phyloP scores from a whole-genome alignment of 129 eudicot genomes.

The Escallonia herrerae region DNA sequence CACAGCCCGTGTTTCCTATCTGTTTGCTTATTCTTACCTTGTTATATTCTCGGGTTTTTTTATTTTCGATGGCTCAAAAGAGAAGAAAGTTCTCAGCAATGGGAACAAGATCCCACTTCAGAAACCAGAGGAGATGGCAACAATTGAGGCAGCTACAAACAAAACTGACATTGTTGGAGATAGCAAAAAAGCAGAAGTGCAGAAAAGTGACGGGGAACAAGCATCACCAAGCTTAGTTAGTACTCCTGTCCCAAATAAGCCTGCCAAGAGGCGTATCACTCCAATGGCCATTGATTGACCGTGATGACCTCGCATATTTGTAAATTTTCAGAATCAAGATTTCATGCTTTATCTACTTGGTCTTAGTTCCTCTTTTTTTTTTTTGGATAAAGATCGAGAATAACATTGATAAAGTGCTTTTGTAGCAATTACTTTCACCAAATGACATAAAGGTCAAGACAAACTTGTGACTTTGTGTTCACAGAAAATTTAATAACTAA shows the following conservation, averaged over 20 bases:
- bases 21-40: background rate
- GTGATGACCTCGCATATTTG: background rate
- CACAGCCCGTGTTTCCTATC: background rate
- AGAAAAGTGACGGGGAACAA: slow-evolving; percentile 28
- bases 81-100: slow-evolving; percentile 17
- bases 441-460: too few species aligned
- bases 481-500: too few species aligned
- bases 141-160: slow-evolving; percentile 11
- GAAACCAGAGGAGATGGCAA: slow-evolving; percentile 20
- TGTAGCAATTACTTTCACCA: too few species aligned
- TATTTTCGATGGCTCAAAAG: slow-evolving; percentile 20
- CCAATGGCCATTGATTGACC: slow-evolving; percentile 82
- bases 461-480: too few species aligned
- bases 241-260: slow-evolving; percentile 37
- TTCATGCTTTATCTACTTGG: background rate
- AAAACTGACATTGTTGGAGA: slow-evolving; percentile 8
- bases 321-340: background rate
- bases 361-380: too few species aligned
- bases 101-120: slow-evolving; percentile 16
- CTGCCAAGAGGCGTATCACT: slow-evolving; percentile 82
- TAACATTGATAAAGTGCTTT: too few species aligned
- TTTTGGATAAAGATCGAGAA: too few species aligned
- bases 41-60: background rate
- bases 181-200: slow-evolving; percentile 23
- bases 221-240: slow-evolving; percentile 17